Conservation (phyloP, 768 basidiomycete genomes). For the Tylopilus subfusipes region DNA sequence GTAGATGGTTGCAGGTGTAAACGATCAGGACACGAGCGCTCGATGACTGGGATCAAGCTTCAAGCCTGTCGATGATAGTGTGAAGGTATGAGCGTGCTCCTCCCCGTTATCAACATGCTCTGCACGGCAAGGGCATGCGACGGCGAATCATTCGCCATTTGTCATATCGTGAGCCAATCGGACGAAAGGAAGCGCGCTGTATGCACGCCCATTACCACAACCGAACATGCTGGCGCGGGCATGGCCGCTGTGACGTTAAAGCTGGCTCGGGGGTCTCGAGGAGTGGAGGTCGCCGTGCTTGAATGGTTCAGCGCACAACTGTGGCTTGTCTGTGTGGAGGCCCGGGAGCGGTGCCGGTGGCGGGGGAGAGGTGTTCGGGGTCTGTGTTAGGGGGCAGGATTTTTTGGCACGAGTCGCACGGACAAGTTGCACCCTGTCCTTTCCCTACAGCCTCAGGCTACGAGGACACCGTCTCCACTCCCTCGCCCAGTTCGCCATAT, state of each 20-base stretch:
- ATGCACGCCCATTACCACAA: background rate
- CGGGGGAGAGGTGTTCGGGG: constrained; percentile 26
- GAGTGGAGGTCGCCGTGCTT: background rate
- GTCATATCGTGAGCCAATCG: background rate
- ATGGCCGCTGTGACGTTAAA: constrained; percentile 7
- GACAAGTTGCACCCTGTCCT: constrained; percentile 33
- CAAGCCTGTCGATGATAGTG: no score
- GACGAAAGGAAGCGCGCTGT: background rate
- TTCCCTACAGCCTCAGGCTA: constrained; percentile 39
- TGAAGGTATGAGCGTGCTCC: no score
- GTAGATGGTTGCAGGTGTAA: background rate
- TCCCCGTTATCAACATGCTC: no score
- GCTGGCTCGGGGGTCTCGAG: background rate
- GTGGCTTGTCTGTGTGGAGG: background rate
- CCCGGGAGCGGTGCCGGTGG: constrained; percentile 8
- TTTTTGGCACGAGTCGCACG: constrained; percentile 36
- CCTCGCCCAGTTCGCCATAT: constrained; percentile 33
- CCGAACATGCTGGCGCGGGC: constrained; percentile 7
- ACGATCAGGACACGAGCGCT: background rate
- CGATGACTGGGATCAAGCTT: no score
- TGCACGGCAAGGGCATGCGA: background rate
- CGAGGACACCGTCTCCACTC: constrained; percentile 26
- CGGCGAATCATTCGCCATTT: background rate
- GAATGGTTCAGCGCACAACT: no score
- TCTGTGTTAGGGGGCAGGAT: constrained; percentile 21